Evolutionary conservation across 2,329 filamentous ascomycete species (phyloP).

Genomic region (Penicillium sp.): DNA sequence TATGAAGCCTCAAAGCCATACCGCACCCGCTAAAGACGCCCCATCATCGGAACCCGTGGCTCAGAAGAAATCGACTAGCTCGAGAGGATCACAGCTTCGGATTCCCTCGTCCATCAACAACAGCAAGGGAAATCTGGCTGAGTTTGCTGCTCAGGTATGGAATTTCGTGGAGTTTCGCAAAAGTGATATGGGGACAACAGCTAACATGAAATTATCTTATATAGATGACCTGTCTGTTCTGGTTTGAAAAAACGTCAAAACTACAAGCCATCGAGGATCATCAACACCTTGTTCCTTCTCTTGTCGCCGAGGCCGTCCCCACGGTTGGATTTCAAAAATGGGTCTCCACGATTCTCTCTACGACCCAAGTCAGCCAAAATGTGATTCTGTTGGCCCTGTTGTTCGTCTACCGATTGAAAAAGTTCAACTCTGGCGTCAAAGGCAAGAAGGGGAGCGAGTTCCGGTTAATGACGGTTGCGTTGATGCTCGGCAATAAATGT

Average conservation of each 20-base stretch:
- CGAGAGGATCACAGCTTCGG: conserved; percentile 58
- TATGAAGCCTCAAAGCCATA: conserved; percentile 26
- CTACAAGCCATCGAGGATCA: conserved; percentile 71
- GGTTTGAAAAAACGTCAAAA: conserved; percentile 88
- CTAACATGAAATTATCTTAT: neutral
- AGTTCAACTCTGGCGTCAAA: conserved; percentile 82
- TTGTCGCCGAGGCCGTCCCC: conserved; percentile 74
- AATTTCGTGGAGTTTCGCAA: neutral
- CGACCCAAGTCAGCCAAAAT: conserved; percentile 94
- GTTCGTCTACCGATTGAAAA: conserved; percentile 92
- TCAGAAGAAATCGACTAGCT: conserved; percentile 33
- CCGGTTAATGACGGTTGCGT: conserved; percentile 83
- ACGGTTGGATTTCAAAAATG: conserved; percentile 85
- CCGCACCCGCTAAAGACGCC: conserved; percentile 25
- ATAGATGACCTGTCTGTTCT: conserved; percentile 93
- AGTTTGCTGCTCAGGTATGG: conserved; percentile 78
- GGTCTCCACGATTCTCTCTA: conserved; percentile 86
- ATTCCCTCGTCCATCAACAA: conserved; percentile 76
- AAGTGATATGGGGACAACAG: neutral
- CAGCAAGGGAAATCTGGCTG: conserved; percentile 73
- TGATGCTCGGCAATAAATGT: conserved; percentile 99
- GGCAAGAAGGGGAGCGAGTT: conserved; percentile 94
- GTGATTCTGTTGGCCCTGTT: conserved; percentile 87
- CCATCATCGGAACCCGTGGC: conserved; percentile 21
- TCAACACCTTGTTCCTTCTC: conserved; percentile 49